A percentile compares a stretch with the other conserved stretches of the same genome.
phyloP scores from a whole-genome alignment of 1,284 basidiomycete species.

The Stereum hirsutum region DNA sequence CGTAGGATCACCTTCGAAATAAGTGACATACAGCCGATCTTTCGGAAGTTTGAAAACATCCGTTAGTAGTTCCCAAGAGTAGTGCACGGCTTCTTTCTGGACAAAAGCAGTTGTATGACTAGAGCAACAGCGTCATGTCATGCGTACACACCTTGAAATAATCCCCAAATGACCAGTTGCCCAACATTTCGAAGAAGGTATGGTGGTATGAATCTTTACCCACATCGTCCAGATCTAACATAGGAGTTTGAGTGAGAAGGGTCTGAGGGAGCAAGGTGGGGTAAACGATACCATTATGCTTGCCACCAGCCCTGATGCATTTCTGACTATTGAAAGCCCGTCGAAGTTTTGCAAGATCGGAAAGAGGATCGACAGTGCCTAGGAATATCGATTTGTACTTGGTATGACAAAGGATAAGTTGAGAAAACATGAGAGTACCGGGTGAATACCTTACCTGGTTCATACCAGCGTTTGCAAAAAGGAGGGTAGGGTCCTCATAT shows the following conservation, averaged over 20 bases:
- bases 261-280: neutral
- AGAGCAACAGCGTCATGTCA: neutral
- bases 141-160: constrained; percentile 82
- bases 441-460: constrained; percentile 52
- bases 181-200: constrained; percentile 99
- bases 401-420: constrained; percentile 1
- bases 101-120: neutral
- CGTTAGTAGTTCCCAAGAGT: constrained; percentile 94
- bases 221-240: constrained; percentile 92
- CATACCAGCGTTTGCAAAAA: constrained; percentile 98
- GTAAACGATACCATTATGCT: constrained; percentile 85
- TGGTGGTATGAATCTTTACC: constrained; percentile 96
- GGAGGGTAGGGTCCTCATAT: constrained; percentile 93
- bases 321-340: constrained; percentile 96
- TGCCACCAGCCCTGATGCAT: constrained; percentile 97
- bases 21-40: constrained; percentile 94
- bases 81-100: constrained; percentile 85
- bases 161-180: constrained; percentile 99
- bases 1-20: constrained; percentile 90
- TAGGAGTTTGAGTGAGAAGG: constrained; percentile 6
- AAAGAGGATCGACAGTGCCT: constrained; percentile 91
- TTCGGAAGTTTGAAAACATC: constrained; percentile 81
- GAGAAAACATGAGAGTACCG: constrained; percentile 10
- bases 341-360: constrained; percentile 80
- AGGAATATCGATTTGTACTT: constrained; percentile 96